A percentile compares a stretch with the other conserved stretches of the same genome.
phyloP scores from a whole-genome alignment of 2,329 filamentous ascomycete genomes.

The Cercospora berteroae region DNA sequence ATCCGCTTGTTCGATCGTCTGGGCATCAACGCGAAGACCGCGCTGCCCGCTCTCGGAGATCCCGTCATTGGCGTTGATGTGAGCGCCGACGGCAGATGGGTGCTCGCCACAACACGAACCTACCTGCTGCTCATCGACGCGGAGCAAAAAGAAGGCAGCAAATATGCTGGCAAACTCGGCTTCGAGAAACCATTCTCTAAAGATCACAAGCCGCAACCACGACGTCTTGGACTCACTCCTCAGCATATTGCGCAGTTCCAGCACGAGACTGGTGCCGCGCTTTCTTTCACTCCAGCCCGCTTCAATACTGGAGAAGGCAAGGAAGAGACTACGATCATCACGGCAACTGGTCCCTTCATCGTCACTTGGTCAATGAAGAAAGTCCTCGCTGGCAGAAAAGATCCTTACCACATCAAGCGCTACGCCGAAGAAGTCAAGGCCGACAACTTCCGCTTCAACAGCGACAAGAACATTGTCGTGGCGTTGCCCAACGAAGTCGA shows the following conservation, averaged over 20 bases:
- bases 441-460: constrained; percentile 96
- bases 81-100: constrained; percentile 92
- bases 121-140: constrained; percentile 93
- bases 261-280: constrained; percentile 83
- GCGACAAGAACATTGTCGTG: constrained; percentile 97
- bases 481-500: constrained; percentile 96
- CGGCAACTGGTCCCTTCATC: constrained; percentile 93
- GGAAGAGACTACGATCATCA: constrained; percentile 88
- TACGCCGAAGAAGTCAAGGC: constrained; percentile 95
- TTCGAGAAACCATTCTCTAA: constrained; percentile 93
- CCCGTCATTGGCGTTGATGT: constrained; percentile 93
- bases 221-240: constrained; percentile 82
- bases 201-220: constrained; percentile 88
- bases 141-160: constrained; percentile 77
- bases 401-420: constrained; percentile 93
- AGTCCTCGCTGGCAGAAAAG: constrained; percentile 73
- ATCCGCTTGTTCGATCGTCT: constrained; percentile 94
- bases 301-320: constrained; percentile 86
- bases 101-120: constrained; percentile 88
- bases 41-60: constrained; percentile 91
- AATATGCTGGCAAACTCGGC: constrained; percentile 96
- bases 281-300: constrained; percentile 85
- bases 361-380: constrained; percentile 96
- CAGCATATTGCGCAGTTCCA: constrained; percentile 96
- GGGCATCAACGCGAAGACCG: constrained; percentile 95